A percentile compares a stretch with the other conserved stretches of the same genome.
phyloP scores from a whole-genome alignment of 177 flowering plant species.

The Vitis hybrid region DNA sequence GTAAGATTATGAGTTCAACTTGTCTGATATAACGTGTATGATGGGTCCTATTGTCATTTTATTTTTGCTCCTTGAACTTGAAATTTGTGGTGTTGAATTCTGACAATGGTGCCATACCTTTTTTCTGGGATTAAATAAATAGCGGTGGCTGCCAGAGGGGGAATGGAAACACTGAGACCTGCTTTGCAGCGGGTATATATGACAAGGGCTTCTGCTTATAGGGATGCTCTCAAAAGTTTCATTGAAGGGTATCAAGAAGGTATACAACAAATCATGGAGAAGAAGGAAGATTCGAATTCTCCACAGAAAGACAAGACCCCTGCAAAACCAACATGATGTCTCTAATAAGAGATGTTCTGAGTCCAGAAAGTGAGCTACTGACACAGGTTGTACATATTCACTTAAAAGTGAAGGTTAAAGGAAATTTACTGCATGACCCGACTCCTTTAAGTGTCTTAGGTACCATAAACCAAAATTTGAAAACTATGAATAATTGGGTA shows the following conservation, averaged over 20 bases:
- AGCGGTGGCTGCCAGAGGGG: conserved; percentile 95
- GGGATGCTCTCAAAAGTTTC: conserved; percentile 82
- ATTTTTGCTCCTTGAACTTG: neutral
- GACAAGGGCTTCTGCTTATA: conserved; percentile 88
- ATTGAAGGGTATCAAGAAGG: conserved; percentile 92
- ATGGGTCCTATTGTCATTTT: neutral
- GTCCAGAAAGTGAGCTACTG: too few species aligned
- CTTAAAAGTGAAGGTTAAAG: too few species aligned
- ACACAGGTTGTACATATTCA: too few species aligned
- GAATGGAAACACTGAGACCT: conserved; percentile 88
- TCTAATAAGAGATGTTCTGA: too few species aligned
- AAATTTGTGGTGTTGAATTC: neutral
- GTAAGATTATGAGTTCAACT: neutral
- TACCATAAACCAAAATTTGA: too few species aligned
- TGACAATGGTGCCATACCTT: neutral
- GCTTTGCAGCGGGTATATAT: conserved; percentile 86
- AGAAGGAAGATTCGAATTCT: conserved; percentile 47
- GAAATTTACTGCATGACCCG: too few species aligned
- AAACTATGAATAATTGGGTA: too few species aligned
- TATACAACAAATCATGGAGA: conserved; percentile 65
- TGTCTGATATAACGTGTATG: neutral
- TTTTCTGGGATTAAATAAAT: neutral
- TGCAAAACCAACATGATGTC: conserved; percentile 26
- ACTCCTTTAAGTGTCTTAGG: too few species aligned
- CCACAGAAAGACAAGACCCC: conserved; percentile 31